Conservation (phyloP, 1,139 yeast species). For the Magnusiomyces ingens region DNA sequence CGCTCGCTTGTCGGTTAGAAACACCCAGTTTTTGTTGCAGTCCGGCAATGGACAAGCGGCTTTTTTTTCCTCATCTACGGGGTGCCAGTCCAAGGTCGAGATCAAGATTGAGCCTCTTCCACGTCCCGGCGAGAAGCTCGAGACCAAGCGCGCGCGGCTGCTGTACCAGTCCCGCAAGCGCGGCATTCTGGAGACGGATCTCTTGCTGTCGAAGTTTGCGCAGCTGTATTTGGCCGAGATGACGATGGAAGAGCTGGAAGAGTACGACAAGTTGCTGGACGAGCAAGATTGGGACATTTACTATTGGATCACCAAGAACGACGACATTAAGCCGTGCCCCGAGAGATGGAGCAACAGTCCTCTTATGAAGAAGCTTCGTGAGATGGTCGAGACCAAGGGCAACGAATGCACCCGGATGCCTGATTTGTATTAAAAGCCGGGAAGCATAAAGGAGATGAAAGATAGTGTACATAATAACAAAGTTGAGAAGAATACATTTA, state of each 20-base stretch:
- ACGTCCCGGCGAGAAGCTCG: slow-evolving; percentile 67
- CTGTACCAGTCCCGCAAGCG: slow-evolving; percentile 90
- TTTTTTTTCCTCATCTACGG: no score
- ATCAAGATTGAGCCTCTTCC: slow-evolving; percentile 63
- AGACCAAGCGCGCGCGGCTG: slow-evolving; percentile 75
- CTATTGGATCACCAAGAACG: slow-evolving; percentile 92
- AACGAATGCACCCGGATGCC: slow-evolving; percentile 86
- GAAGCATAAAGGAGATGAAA: no score
- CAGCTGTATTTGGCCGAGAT: slow-evolving; percentile 57
- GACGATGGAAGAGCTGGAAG: slow-evolving; percentile 64
- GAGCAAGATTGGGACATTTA: slow-evolving; percentile 98
- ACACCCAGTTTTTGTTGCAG: no score
- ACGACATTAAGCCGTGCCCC: slow-evolving; percentile 75
- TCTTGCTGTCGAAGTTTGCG: slow-evolving; percentile 79
- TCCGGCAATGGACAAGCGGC: no score
- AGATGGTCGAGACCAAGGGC: slow-evolving; percentile 65
- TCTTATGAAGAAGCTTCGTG: slow-evolving; percentile 60
- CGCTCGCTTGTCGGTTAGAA: background rate
- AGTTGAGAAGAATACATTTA: no score
- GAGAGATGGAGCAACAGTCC: slow-evolving; percentile 70
- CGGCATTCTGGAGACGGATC: slow-evolving; percentile 90
- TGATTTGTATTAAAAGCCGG: slow-evolving; percentile 31
- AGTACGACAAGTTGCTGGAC: slow-evolving; percentile 78
- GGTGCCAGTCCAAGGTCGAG: slow-evolving; percentile 24
- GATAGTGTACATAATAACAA: no score